Evolutionary conservation across 495 filamentous ascomycete species (phyloP).

Genomic region (Tuber umbilicatum): DNA sequence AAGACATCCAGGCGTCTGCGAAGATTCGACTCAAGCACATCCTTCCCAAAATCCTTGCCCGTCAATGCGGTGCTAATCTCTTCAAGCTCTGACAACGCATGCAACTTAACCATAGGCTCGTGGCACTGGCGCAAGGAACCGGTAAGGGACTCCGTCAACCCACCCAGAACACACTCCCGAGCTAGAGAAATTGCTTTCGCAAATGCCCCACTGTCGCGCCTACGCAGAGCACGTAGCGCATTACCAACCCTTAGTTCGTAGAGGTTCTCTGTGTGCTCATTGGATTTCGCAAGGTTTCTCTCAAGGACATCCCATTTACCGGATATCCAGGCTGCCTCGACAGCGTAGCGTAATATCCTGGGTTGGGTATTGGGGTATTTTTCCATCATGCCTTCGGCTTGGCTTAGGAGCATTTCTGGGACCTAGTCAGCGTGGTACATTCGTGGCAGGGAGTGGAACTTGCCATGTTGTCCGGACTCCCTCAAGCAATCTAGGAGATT

Average conservation of each 20-base stretch:
- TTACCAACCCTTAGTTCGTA: conserved; percentile 78
- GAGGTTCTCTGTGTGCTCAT: conserved; percentile 54
- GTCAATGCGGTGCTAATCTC: conserved; percentile 54
- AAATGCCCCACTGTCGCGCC: conserved; percentile 53
- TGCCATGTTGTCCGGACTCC: conserved; percentile 85
- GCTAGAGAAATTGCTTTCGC: conserved; percentile 54
- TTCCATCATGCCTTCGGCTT: conserved; percentile 65
- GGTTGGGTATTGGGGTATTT: conserved; percentile 50
- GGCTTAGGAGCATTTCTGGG: conserved; percentile 72
- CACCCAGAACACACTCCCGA: conserved; percentile 62
- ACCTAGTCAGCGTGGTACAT: conserved; percentile 27
- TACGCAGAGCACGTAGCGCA: conserved; percentile 60
- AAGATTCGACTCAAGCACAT: conserved; percentile 54
- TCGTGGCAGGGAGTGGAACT: conserved; percentile 20
- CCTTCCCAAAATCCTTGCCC: conserved; percentile 44
- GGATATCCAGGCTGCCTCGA: conserved; percentile 86
- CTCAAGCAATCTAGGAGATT: conserved; percentile 83
- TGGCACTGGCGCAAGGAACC: conserved; percentile 74
- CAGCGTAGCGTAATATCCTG: conserved; percentile 66
- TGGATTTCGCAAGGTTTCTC: conserved; percentile 56
- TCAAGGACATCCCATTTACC: conserved; percentile 70
- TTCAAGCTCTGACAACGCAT: conserved; percentile 81
- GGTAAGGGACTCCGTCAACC: conserved; percentile 66
- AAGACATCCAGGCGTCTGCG: conserved; percentile 72
- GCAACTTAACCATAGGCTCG: conserved; percentile 71